These are phyloP conservation scores for Clarireedia sp. DNA, from an alignment of 2,329 filamentous ascomycete genomes.

Conservation along the genomic window DNA sequence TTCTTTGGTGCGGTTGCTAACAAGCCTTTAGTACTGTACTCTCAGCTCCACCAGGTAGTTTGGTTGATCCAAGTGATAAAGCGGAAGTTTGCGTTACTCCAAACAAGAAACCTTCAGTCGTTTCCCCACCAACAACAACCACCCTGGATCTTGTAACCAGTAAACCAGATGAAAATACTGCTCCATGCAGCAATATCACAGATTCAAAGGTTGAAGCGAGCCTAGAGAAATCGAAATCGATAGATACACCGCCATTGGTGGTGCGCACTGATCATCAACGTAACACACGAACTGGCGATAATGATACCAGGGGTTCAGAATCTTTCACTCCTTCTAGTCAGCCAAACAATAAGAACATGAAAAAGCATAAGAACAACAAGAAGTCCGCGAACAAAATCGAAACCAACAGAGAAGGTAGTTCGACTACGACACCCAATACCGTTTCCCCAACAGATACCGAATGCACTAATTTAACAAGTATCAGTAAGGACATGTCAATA, in stretches of 20 bases:
- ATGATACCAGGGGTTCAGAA: neutral
- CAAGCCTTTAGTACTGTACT: neutral
- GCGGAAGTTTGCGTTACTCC: neutral
- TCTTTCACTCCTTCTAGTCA: neutral
- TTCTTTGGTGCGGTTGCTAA: neutral
- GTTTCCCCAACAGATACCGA: neutral
- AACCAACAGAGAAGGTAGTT: neutral
- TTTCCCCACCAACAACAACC: too few relatives aligned
- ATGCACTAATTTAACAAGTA: neutral
- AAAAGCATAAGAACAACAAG: conserved; percentile 8
- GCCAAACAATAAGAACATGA: neutral
- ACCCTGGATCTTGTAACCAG: too few relatives aligned
- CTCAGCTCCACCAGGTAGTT: neutral
- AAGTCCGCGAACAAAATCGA: neutral
- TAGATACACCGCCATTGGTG: too few relatives aligned
- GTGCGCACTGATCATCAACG: too few relatives aligned
- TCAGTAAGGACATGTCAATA: conserved; percentile 10
- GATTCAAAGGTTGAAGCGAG: too few relatives aligned
- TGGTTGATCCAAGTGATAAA: neutral
- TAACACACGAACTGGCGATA: neutral
- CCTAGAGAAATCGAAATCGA: too few relatives aligned
- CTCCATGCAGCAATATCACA: too few relatives aligned
- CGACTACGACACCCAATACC: neutral
- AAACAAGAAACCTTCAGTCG: too few relatives aligned
- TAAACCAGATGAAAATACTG: too few relatives aligned